Evolutionary conservation across 2,329 filamentous ascomycete genomes (phyloP).

Genomic region (Colletotrichum paranaense): DNA sequence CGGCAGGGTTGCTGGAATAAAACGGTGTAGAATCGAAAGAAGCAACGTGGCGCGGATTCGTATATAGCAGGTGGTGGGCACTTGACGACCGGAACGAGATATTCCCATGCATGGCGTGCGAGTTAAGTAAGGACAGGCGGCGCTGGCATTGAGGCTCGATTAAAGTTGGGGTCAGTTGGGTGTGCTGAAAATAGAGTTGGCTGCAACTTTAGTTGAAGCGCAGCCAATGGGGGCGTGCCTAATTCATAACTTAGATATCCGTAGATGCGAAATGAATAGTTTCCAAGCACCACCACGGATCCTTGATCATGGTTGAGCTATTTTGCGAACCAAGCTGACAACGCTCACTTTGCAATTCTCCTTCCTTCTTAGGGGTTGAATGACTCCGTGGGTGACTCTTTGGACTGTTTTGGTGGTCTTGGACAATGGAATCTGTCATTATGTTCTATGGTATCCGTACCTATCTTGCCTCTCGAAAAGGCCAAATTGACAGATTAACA

Average conservation of each 20-base stretch:
- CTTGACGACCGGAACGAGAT: neutral
- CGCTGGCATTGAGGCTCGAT: slow-evolving; percentile 16
- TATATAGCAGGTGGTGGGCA: neutral
- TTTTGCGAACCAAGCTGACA: neutral
- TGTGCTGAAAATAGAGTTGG: slow-evolving; percentile 29
- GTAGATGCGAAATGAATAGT: neutral
- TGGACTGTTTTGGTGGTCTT: neutral
- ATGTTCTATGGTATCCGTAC: neutral
- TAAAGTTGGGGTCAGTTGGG: slow-evolving; percentile 17
- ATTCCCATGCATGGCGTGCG: slow-evolving; percentile 7
- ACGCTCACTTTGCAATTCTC: neutral
- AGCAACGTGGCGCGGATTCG: slow-evolving; percentile 11
- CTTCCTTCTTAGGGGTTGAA: neutral
- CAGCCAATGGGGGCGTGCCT: slow-evolving; percentile 13
- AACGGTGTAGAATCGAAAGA: slow-evolving; percentile 7
- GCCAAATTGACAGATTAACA: slow-evolving; percentile 4
- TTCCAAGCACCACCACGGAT: neutral
- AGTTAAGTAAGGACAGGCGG: neutral
- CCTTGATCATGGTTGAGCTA: neutral
- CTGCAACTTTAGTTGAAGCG: neutral
- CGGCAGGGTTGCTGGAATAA: slow-evolving; percentile 85
- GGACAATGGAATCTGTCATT: neutral
- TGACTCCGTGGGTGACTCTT: neutral
- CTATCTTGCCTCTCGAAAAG: neutral
- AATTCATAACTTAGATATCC: neutral